A percentile compares a stretch with the other conserved stretches of the same genome.
These are phyloP conservation scores for Auriscalpium orientale DNA, from an alignment of 768 basidiomycete genomes.

Conservation along the genomic window DNA sequence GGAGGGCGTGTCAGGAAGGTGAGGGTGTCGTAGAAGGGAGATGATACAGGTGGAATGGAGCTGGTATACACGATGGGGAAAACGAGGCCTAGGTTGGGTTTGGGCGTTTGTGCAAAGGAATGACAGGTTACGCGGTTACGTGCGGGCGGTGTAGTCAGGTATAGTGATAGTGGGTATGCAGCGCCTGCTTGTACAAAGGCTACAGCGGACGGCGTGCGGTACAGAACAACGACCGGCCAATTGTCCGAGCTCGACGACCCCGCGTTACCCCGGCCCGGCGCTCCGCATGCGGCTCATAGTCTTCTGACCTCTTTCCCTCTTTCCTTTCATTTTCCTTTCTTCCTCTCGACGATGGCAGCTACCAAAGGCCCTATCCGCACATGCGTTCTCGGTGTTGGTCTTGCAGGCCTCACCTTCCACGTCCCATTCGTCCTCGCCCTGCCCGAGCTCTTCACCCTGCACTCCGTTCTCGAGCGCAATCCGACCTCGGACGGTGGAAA, in stretches of 20 bases:
- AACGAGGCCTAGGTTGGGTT: too few relatives aligned
- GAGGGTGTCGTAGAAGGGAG: neutral
- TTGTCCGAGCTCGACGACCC: neutral
- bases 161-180: too few relatives aligned
- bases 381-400: slow-evolving; percentile 67
- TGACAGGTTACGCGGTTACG: too few relatives aligned
- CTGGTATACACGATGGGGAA: too few relatives aligned
- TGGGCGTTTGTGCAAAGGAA: too few relatives aligned
- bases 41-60: too few relatives aligned
- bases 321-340: neutral
- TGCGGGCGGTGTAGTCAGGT: too few relatives aligned
- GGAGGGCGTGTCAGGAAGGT: neutral
- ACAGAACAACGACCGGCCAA: neutral
- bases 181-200: too few relatives aligned
- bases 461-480: slow-evolving; percentile 70
- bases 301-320: too few relatives aligned
- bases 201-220: too few relatives aligned
- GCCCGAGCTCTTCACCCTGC: slow-evolving; percentile 60
- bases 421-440: slow-evolving; percentile 70
- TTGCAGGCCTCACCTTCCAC: slow-evolving; percentile 75
- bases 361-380: slow-evolving; percentile 45
- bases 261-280: neutral
- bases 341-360: neutral
- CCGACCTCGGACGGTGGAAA: slow-evolving; percentile 54
- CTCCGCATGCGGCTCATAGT: too few relatives aligned